Base-by-base conservation (phyloP, 2,329 filamentous ascomycete genomes). In the Nothophaeocryptopus gaeumannii region DNA sequence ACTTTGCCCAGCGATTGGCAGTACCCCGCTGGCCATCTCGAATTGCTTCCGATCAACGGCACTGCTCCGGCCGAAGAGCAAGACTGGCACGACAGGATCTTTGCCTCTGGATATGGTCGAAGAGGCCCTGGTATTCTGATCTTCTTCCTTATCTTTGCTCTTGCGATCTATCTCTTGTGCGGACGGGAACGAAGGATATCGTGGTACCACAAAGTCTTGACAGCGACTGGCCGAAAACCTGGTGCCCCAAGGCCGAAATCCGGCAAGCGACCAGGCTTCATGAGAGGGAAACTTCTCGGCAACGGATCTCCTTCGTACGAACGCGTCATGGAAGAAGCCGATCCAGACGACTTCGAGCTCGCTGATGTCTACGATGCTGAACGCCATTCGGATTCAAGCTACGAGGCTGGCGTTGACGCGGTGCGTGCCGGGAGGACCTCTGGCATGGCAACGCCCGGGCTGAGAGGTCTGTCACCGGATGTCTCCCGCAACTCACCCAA, bases 261-360 rank as follows among this genome's bases (percentile, higher is more conserved):
- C 13, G 20, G 31, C 5, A 50, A 50, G 26, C 54, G 45, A 36
- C 31, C 44, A 13, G 53, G 56, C 26, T 50, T 51, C 34, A 49
- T 60, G 9, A 44, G 49, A 45, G 60, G 78, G 55, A 88, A 86
- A 64, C 69, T 93, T 4, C 86, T 95, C 54, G 80, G 76, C 14
- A 63, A 79, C 11, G 78, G 80, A 7, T 60, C 61, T 7, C 70
- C 71, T 2, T 57, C 64, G 2, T 96, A 96, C 64, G 91, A 96
- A 65, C 84, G 89, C 29, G 85, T 96, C 2, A 72, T 95, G 44
- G 90, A 96, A 70, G 87, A 91, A 59, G 90, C 87, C 10, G 80
- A 82, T n/a, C 72, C 9, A 74, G 72, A 80, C 47, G 85, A 89
- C 36, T 92, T 95, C 64, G 91, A 96, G 66, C 79, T 96, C 2